phyloP scores from a whole-genome alignment of 495 filamentous ascomycete species.

The Penicillium taxi region DNA sequence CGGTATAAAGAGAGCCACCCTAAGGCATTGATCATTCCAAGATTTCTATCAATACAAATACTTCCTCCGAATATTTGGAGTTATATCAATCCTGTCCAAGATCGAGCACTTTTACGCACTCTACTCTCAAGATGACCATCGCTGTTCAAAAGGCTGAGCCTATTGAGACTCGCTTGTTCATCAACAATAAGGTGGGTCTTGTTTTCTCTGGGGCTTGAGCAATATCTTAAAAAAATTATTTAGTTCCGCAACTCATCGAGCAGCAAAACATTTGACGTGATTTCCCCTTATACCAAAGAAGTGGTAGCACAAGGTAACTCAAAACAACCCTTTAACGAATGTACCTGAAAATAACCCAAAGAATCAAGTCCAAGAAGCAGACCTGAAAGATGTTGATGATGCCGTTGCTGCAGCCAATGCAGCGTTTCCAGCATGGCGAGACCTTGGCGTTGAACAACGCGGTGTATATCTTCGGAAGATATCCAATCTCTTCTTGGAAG shows the following conservation, averaged over 20 bases:
- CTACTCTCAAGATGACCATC: slow-evolving; percentile 1
- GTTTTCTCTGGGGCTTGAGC: too few species aligned
- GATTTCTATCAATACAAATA: too few species aligned
- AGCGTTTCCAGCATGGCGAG: slow-evolving; percentile 54
- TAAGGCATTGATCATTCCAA: too few species aligned
- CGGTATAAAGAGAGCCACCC: too few species aligned
- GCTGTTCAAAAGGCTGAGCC: slow-evolving; percentile 6
- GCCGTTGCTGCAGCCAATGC: slow-evolving; percentile 52
- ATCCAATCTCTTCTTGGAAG: slow-evolving; percentile 42
- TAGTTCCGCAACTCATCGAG: slow-evolving; percentile 41
- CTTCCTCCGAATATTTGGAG: too few species aligned
- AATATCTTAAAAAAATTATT: too few species aligned
- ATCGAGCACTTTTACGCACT: too few species aligned
- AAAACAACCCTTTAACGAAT: background rate
- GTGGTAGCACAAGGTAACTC: slow-evolving; percentile 30
- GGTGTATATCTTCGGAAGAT: slow-evolving; percentile 45
- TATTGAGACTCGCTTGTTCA: slow-evolving; percentile 38
- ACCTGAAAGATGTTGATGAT: slow-evolving; percentile 45
- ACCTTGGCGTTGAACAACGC: slow-evolving; percentile 36
- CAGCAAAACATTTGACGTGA: slow-evolving; percentile 36
- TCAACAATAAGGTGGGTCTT: slow-evolving; percentile 37
- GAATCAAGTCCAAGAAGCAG: slow-evolving; percentile 38
- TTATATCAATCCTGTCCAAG: too few species aligned
- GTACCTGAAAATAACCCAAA: background rate
- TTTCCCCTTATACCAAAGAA: slow-evolving; percentile 39